phyloP scores from a whole-genome alignment of 2,329 filamentous ascomycete genomes.

The Cytospora piceicola region DNA sequence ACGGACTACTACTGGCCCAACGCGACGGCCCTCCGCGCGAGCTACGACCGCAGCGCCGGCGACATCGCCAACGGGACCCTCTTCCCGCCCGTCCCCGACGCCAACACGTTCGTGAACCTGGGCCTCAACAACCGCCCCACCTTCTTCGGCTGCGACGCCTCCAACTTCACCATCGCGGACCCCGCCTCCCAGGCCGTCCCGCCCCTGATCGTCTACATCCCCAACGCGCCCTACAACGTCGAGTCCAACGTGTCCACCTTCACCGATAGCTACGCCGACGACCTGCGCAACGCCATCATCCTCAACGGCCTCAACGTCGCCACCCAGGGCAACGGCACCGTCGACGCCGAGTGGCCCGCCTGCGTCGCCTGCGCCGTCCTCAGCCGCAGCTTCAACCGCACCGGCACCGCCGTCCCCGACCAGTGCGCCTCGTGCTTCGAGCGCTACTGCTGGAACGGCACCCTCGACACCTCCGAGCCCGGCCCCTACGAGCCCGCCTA shows the following conservation, averaged over 20 bases:
- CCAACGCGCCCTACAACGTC: constrained; percentile 80
- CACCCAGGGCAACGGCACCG: constrained; percentile 80
- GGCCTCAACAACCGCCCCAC: constrained; percentile 62
- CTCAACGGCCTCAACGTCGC: constrained; percentile 83
- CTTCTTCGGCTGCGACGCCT: constrained; percentile 64
- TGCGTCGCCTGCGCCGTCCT: constrained; percentile 91
- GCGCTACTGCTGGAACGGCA: constrained; percentile 94
- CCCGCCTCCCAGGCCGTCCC: constrained; percentile 30
- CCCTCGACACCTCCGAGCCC: constrained; percentile 38
- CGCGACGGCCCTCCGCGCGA: constrained; percentile 60
- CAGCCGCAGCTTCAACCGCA: constrained; percentile 73
- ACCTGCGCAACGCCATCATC: constrained; percentile 78
- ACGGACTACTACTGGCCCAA: constrained; percentile 62
- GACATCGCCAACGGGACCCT: constrained; percentile 55
- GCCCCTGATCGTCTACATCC: constrained; percentile 65
- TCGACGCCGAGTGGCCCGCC: constrained; percentile 74
- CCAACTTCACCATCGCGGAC: constrained; percentile 38
- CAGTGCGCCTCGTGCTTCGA: constrained; percentile 78
- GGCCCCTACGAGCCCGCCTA: constrained; percentile 40
- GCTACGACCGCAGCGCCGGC: constrained; percentile 56
- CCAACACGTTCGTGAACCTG: constrained; percentile 59
- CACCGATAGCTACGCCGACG: constrained; percentile 63
- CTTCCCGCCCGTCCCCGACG: constrained; percentile 63
- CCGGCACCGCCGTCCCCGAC: constrained; percentile 67
- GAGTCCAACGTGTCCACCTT: constrained; percentile 82